Conservation (phyloP, 805 yeast species). For the Debaryomyces castellii region DNA sequence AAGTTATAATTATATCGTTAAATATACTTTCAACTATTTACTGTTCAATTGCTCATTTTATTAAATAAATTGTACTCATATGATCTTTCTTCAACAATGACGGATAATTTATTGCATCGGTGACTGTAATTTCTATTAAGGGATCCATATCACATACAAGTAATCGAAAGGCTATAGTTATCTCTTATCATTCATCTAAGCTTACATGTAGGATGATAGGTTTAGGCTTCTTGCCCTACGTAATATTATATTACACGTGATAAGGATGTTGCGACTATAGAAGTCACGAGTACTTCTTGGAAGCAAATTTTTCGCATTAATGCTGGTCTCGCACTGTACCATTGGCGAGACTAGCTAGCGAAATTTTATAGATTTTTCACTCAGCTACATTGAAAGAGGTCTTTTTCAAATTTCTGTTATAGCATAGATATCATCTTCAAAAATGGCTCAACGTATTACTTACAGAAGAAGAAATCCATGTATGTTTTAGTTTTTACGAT, state of each 20-base stretch:
- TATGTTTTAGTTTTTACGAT: not conserved
- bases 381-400: not conserved
- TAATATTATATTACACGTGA: not conserved
- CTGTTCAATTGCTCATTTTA: no score
- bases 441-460: slow-evolving; percentile 99
- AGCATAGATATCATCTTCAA: slow-evolving; percentile 6
- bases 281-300: not conserved
- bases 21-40: not conserved
- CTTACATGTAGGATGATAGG: not conserved
- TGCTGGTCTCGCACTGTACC: not conserved
- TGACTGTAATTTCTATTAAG: no score
- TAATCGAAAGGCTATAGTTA: no score
- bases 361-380: not conserved
- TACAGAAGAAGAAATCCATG: slow-evolving; percentile 98
- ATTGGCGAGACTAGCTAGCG: not conserved
- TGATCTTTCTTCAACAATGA: no score
- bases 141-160: no score
- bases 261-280: not conserved
- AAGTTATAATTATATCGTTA: slow-evolving; percentile 25
- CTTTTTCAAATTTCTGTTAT: slow-evolving; percentile 1
- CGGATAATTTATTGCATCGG: no score
- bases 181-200: not conserved
- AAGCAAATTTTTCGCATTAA: not conserved
- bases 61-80: no score
- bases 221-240: not conserved